Base-by-base conservation (phyloP, 345 rosid genomes). In the Arabis hirsuta region DNA sequence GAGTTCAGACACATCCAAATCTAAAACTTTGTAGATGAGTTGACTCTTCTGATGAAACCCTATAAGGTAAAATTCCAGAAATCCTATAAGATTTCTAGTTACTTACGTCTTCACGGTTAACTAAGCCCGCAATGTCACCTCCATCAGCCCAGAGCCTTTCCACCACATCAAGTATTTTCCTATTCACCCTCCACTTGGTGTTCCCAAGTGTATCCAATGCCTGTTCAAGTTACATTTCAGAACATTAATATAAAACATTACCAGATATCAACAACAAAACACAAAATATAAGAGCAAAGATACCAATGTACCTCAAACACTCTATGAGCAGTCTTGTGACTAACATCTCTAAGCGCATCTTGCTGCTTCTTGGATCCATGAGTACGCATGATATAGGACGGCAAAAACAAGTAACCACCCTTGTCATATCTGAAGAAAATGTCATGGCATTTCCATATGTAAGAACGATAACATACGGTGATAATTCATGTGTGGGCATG, bases 121-220 rank as follows among this genome's bases (percentile, higher is more conserved):
- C 89, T 75, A 96, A 82, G 78, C 97, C 98, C 13, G 88, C 96
- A 73, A 87, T 67, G 75, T 78, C 73, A 82, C 98, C 99, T 62
- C 99, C 98, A 62, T 81, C 76, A 64, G 84, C 92, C 99, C 99
- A 96, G 62, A 96, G 81, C 76, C 76, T 85, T 74, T 96, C 98
- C 73, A 90, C 79, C 50, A 89, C 95, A 69, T 76, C 73, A 81
- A 96, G 88, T 38, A 92, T 83, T 78, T 77, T 83, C 73, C 66
- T 83, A 78, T 96, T 96, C 39, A 96, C 81, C 81, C 96, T 87
- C 99, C 99, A 96, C 73, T 92, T 92, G 67, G 97, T 87, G 80
- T 78, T 86, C 78, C 99, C 99, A 67, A 96, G 94, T 2, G 92
- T 92, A 86, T 96, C 90, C 82, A 96, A 78, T 55, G 99, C 99